phyloP scores from a whole-genome alignment of 495 filamentous ascomycete species.

The Neurospora sp. region DNA sequence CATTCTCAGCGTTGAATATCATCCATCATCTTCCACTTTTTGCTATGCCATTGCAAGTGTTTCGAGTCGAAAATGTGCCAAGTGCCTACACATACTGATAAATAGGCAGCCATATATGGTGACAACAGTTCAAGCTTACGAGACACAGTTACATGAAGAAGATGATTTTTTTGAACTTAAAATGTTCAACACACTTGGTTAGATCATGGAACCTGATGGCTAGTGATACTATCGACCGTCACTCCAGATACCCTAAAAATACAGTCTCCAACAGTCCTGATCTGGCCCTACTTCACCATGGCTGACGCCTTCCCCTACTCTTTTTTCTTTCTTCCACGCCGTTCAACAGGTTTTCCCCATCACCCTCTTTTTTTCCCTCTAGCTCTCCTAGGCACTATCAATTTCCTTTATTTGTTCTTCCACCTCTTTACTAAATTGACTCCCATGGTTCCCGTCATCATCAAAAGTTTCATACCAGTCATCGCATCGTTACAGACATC shows the following conservation, averaged over 20 bases:
- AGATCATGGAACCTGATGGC: background rate
- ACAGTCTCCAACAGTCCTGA: background rate
- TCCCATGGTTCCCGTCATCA: background rate
- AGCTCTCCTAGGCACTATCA: background rate
- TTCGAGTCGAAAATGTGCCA: background rate
- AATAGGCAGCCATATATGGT: background rate
- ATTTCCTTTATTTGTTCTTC: background rate
- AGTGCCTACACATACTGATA: background rate
- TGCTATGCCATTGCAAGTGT: background rate
- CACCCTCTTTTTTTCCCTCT: background rate
- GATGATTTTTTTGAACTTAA: background rate
- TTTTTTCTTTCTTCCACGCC: background rate
- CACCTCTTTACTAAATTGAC: background rate
- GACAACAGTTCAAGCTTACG: background rate
- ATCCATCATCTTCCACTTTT: background rate
- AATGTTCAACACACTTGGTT: background rate
- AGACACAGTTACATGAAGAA: background rate
- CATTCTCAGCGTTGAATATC: background rate
- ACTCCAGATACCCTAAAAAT: background rate
- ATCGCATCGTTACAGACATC: background rate
- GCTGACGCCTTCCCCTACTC: background rate
- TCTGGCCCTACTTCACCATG: background rate
- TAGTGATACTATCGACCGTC: background rate
- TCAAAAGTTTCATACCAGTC: background rate
- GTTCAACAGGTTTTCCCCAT: background rate